phyloP scores from a whole-genome alignment of 208 protist species.

The Sergeia podlipaevii region DNA sequence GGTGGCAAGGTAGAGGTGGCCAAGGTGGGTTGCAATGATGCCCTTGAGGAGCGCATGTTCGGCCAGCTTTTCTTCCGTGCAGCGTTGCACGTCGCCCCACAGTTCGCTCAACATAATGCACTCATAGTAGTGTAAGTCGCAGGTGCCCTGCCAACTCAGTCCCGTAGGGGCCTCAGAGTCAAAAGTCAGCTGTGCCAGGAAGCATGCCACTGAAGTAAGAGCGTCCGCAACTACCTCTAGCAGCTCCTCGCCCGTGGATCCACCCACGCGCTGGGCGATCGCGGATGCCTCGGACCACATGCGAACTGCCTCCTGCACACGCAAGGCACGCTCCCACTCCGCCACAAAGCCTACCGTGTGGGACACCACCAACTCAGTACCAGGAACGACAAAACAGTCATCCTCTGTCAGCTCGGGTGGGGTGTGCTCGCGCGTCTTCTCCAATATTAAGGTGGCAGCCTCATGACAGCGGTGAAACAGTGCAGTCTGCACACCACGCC shows the following conservation, averaged over 20 bases:
- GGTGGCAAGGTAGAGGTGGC: conserved; percentile 80
- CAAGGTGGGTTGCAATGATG: conserved; percentile 66
- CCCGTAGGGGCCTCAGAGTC: conserved; percentile 38
- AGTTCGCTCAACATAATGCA: conserved; percentile 80
- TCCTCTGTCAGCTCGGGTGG: conserved; percentile 47
- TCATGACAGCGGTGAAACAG: conserved; percentile 87
- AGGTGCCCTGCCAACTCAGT: conserved; percentile 63
- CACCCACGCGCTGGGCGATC: conserved; percentile 52
- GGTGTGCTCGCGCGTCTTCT: conserved; percentile 31
- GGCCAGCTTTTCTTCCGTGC: conserved; percentile 43
- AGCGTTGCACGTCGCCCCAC: conserved; percentile 67
- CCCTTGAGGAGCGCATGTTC: conserved; percentile 58
- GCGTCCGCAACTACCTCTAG: conserved; percentile 41
- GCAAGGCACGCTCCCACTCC: conserved; percentile 79
- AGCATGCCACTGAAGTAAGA: conserved; percentile 58
- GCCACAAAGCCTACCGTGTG: conserved; percentile 76
- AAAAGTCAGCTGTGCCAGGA: conserved; percentile 57
- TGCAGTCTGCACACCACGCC: conserved; percentile 73
- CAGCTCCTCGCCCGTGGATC: conserved; percentile 32
- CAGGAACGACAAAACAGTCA: conserved; percentile 74
- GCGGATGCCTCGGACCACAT: conserved; percentile 67
- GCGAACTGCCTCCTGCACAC: conserved; percentile 82
- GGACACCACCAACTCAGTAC: conserved; percentile 61
- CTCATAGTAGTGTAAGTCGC: conserved; percentile 75
- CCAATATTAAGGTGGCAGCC: conserved; percentile 73